A percentile compares a stretch with the other conserved stretches of the same genome.
Evolutionary conservation across 495 filamentous ascomycete species (phyloP).

Genomic region (Chaetomidium leptoderma): DNA sequence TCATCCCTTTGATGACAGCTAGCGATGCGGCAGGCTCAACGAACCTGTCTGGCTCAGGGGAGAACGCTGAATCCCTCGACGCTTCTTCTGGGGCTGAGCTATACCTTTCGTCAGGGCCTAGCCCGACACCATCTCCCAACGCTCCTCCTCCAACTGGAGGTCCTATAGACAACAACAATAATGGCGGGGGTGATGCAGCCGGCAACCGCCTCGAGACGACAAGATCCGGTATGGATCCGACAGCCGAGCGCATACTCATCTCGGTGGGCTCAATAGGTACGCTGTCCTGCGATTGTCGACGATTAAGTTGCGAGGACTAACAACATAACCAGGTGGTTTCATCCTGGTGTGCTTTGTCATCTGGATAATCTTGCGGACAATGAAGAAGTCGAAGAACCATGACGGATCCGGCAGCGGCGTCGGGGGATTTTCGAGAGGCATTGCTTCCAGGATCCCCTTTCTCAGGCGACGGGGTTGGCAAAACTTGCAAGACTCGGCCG

Average conservation of each 20-base stretch:
- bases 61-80: not conserved
- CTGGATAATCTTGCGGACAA: constrained; percentile 37
- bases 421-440: not conserved
- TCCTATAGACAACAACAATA: constrained; percentile 9
- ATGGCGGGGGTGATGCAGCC: constrained; percentile 15
- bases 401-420: constrained; percentile 4
- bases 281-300: not conserved
- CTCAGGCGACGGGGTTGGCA: constrained; percentile 22
- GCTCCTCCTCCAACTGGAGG: not conserved
- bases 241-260: constrained; percentile 43
- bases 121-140: not conserved
- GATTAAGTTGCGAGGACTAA: not conserved
- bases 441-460: constrained; percentile 16
- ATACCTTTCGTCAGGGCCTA: not conserved
- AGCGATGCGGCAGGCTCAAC: not conserved
- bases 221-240: constrained; percentile 28
- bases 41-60: not conserved
- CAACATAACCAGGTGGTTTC: constrained; percentile 34
- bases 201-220: constrained; percentile 13
- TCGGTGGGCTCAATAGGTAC: constrained; percentile 49
- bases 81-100: not conserved
- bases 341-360: constrained; percentile 39
- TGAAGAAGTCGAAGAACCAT: constrained; percentile 33
- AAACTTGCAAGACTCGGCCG: constrained; percentile 18
- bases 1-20: not conserved